Evolutionary conservation across 331 rosid species (phyloP).

Genomic region (Quercus tomentella): DNA sequence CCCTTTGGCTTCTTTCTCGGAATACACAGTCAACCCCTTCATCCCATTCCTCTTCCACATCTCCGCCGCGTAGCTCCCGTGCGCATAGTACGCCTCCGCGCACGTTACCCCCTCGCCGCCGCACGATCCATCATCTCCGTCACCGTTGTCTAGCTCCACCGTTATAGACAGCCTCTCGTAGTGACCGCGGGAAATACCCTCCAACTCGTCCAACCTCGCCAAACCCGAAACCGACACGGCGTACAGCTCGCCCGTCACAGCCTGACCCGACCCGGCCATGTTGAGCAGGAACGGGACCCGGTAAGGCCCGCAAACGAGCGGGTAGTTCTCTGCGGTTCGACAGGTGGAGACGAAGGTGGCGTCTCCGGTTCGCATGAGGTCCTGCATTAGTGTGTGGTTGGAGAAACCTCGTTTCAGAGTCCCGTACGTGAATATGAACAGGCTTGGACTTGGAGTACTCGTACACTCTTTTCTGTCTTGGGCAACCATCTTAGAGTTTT

Average conservation of each 20-base stretch:
- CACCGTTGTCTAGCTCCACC: background rate
- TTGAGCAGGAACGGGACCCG: slow-evolving; percentile 69
- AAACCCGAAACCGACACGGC: slow-evolving; percentile 46
- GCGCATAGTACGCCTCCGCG: no score
- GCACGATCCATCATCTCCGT: background rate
- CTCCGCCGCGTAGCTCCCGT: slow-evolving; percentile 1
- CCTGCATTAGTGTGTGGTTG: slow-evolving; percentile 62
- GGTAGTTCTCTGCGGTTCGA: slow-evolving; percentile 39
- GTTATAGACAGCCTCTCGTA: slow-evolving; percentile 59
- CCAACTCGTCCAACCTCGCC: slow-evolving; percentile 55
- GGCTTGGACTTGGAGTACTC: no score
- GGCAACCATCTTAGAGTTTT: background rate
- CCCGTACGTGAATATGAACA: slow-evolving; percentile 65
- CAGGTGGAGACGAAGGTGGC: slow-evolving; percentile 19
- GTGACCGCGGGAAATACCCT: slow-evolving; percentile 56
- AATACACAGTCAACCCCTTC: slow-evolving; percentile 37
- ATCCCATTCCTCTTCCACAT: slow-evolving; percentile 59
- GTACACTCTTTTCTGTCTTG: background rate
- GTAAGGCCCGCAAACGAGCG: slow-evolving; percentile 80
- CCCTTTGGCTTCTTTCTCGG: slow-evolving; percentile 52
- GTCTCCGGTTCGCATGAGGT: background rate
- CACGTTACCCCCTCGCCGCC: slow-evolving; percentile 12
- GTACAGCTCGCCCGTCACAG: slow-evolving; percentile 68
- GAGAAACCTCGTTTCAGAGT: slow-evolving; percentile 62
- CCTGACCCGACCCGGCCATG: slow-evolving; percentile 51